These are phyloP conservation scores for Talaromyces sp. DNA, from an alignment of 2,329 filamentous ascomycete genomes.

Conservation along the genomic window DNA sequence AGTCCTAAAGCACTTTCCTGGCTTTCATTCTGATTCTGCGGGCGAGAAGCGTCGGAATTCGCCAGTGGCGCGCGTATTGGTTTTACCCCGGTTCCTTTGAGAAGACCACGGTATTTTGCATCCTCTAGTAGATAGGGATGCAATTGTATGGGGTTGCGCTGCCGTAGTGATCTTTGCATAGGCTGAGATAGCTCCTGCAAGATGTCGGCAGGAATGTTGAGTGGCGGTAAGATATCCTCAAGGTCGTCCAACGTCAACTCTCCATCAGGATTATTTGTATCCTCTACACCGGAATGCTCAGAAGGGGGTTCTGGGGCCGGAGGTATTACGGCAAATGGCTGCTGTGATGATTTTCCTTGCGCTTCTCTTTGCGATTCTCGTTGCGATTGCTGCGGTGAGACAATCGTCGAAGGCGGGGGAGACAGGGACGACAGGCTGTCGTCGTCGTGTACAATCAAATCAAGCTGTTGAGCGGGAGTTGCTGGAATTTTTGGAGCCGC, in stretches of 20 bases:
- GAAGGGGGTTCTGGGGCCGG: background rate
- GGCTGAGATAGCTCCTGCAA: conserved; percentile 22
- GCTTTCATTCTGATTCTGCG: conserved; percentile 21
- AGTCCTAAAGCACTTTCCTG: conserved; percentile 25
- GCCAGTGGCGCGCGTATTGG: conserved; percentile 31
- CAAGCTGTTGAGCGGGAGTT: conserved; percentile 8
- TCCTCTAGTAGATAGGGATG: conserved; percentile 45
- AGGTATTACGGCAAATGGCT: conserved; percentile 13
- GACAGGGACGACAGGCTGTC: conserved; percentile 31
- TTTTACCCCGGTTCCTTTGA: conserved; percentile 38
- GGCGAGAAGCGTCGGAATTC: conserved; percentile 2
- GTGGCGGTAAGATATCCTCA: conserved; percentile 16
- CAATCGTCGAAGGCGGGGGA: conserved; percentile 25
- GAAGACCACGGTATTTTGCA: conserved; percentile 37
- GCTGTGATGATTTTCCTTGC: conserved; percentile 5
- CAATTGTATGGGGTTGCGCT: conserved; percentile 44
- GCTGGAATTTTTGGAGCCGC: conserved; percentile 7
- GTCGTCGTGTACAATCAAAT: conserved; percentile 8
- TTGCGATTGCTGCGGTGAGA: conserved; percentile 1
- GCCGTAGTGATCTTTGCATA: conserved; percentile 32
- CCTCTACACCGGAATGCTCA: background rate
- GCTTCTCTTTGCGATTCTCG: background rate
- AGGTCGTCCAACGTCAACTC: conserved; percentile 2
- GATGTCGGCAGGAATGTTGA: conserved; percentile 25
- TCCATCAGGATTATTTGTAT: background rate